Base-by-base conservation (phyloP, 2,329 filamentous ascomycete species). In the Zasmidium angulare region DNA sequence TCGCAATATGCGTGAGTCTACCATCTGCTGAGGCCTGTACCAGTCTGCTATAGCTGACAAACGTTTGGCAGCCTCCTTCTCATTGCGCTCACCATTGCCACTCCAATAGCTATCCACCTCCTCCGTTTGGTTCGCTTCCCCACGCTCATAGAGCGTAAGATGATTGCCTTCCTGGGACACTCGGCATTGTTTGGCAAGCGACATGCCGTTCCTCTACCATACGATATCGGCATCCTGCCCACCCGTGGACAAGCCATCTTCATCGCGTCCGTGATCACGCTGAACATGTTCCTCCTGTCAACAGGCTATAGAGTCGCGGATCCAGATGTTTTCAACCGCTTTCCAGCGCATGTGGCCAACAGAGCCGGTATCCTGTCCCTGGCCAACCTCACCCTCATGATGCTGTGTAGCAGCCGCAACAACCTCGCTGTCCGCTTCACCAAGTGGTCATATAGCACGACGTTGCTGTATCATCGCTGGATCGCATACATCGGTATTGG, bases 401-500 rank as follows among this genome's bases (percentile, higher is more conserved):
- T 82, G 12, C 72, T 84, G 2, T 82, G 78, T 55, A 72, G 77
- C 0, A 71, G 75, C 0, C 71, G 81, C 1, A 83, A 84, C 63
- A 82, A 79, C 55, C 21, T 82, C 2, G 72, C 82, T 0, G 72
- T 83, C 0, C 79, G 75, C 70, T 46, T 81, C 1, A 82, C 81
- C 2, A 75, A 79, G 63, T 83, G 81, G 80, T 77, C 73, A 0
- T 77, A 81, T 60, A 75, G 75, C 0, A 83, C 82, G 0, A 83
- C 74, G 54, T 60, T 83, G 2, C 66, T 83, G 0, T 70, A 83
- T 0, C 81, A 84, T 61, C 74, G 80, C 11, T 83, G 79, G 79
- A 69, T 81, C 1, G 81, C 80, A 0, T 69, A 75, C 21, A 71
- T 84, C 7, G 76, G 73, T 23, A 75, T 76, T 1, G 48, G 82